Evolutionary conservation across 352 stramenopile genomes (phyloP), one percentile per base, ranked within the genome.

Genomic region (Blastocystis sp.): DNA sequence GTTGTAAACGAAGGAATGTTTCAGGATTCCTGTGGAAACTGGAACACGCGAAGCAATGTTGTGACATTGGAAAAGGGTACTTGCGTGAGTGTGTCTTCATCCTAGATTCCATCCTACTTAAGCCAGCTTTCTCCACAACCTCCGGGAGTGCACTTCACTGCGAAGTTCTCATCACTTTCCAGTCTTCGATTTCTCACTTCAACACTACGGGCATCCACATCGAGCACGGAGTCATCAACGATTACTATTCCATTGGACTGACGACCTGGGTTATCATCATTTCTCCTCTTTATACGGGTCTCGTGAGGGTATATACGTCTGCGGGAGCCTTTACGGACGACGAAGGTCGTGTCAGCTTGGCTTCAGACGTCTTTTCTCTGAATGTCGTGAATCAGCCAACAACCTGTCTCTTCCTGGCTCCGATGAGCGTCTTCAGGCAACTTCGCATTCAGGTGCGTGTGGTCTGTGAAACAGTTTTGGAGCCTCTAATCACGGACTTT

Each of bases 51-150:
- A 6, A 63, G 40, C 29, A 81, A 81, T 61, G 34, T 40, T 24
- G 24, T 81, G 44, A 38, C 53, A 18, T 4, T 81, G 6, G 29
- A 34, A 34, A 59, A 81, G 40, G 69, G 69, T 81, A 0, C 21
- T 51, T 63, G 6, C 29, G 21, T 34, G 21, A 27, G 34, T 40
- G 9, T 53, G 32, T 16, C 34, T 65, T 21, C 34, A 1, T 6
- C 21, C 27, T 65, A 81, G 69, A 81, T 57, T 63, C 69, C 11
- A 51, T 81, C 48, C 34, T 81, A 21, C n/a, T 81, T 24, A 27
- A 46, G 2, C 46, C 69, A 0, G 6, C 42, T 6, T 72, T 72
- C 61, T 51, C 18, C 21, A 18, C 42, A 2, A 21, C 36, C 36
- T 72, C 34, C 27, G 0, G n/a, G n/a, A 7, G 6, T 14, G 6